These are phyloP conservation scores for Cornus controversa DNA, from an alignment of 148 eudicot genomes.

Conservation along the genomic window DNA sequence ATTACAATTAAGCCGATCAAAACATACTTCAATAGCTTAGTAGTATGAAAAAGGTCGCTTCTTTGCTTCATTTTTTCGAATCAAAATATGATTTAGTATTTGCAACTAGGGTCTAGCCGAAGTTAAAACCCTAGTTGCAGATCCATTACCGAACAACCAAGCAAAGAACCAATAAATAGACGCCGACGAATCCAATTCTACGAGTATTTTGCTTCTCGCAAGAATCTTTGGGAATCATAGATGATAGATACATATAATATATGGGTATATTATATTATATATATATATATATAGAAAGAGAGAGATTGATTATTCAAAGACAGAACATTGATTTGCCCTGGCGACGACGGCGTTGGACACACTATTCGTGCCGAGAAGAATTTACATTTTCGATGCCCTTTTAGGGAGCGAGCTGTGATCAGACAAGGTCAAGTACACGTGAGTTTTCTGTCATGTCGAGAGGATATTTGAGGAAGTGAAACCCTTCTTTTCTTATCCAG, in stretches of 20 bases:
- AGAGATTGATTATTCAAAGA: not conserved
- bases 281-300: not conserved
- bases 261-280: no score
- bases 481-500: no score
- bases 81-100: not conserved
- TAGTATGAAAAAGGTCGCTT: constrained; percentile 21
- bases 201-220: not conserved
- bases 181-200: not conserved
- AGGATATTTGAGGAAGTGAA: no score
- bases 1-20: constrained; percentile 41
- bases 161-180: constrained; percentile 1
- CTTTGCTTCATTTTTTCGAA: constrained; percentile 41
- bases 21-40: constrained; percentile 38
- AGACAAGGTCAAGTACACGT: no score
- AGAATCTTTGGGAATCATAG: not conserved
- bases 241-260: not conserved
- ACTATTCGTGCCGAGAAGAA: not conserved
- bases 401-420: no score
- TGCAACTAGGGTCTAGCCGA: not conserved
- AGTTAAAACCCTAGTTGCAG: constrained; percentile 28
- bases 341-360: constrained; percentile 13
- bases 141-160: constrained; percentile 24
- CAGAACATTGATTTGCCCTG: not conserved
- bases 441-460: no score
- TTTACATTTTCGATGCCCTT: not conserved